These are phyloP conservation scores for Lachancea mirantina DNA, from an alignment of 805 yeast genomes.

Conservation along the genomic window DNA sequence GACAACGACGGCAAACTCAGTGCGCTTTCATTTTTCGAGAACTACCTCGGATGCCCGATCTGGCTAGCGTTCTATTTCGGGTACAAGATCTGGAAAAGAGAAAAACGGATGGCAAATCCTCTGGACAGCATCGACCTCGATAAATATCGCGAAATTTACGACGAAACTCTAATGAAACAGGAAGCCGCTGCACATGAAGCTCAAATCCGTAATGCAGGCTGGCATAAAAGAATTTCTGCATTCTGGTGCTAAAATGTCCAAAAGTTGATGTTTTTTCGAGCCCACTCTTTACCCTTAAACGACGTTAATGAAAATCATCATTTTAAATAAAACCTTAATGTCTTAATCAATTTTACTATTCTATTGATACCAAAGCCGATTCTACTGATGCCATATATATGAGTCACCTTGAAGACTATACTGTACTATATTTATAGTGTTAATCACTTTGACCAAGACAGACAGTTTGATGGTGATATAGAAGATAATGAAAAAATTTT, in stretches of 20 bases:
- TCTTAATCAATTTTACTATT: no score
- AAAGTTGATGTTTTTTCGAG: no score
- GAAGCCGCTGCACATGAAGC: conserved; percentile 35
- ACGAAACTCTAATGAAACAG: conserved; percentile 35
- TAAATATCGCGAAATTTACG: conserved; percentile 35
- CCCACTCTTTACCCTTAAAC: no score
- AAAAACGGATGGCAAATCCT: conserved; percentile 29
- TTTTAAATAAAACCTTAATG: background rate
- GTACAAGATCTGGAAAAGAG: conserved; percentile 43
- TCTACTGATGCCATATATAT: no score
- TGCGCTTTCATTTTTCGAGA: conserved; percentile 42
- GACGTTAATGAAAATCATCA: background rate
- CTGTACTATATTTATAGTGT: no score
- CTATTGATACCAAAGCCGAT: no score
- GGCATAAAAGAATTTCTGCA: conserved; percentile 3
- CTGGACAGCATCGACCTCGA: conserved; percentile 38
- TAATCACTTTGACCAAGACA: no score
- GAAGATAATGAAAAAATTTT: no score
- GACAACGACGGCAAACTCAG: conserved; percentile 32
- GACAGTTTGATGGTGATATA: no score
- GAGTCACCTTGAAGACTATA: no score
- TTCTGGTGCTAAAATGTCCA: conserved; percentile 9
- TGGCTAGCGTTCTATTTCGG: conserved; percentile 39
- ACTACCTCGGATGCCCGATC: conserved; percentile 44
- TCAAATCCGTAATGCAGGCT: conserved; percentile 13